Percentiles rank a stretch among this genome's conserved stretches.
phyloP scores from a whole-genome alignment of 331 rosid genomes.

The Ulmus americana region DNA sequence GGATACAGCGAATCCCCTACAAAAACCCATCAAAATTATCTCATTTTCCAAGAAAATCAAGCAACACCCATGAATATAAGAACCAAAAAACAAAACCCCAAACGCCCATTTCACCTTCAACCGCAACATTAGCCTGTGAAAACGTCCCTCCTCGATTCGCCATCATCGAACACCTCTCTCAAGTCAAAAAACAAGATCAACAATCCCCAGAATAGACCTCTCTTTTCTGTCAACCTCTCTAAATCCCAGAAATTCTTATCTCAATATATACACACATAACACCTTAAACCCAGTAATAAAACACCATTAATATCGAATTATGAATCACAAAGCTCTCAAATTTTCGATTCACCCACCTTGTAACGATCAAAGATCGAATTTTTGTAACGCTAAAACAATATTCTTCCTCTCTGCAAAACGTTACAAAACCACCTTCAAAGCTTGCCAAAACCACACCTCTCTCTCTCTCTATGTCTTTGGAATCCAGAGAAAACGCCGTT shows the following conservation, averaged over 20 bases:
- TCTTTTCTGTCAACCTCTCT: slow-evolving; percentile 2
- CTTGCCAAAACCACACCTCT: slow-evolving; percentile 22
- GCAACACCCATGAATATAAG: background rate
- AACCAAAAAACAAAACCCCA: background rate
- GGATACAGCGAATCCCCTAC: slow-evolving; percentile 48
- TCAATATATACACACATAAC: background rate
- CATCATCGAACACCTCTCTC: slow-evolving; percentile 39
- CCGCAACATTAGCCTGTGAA: slow-evolving; percentile 38
- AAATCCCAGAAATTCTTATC: background rate
- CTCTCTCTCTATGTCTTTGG: slow-evolving; percentile 12
- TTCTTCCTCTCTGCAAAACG: slow-evolving; percentile 17
- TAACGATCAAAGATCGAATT: slow-evolving; percentile 24
- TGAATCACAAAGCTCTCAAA: slow-evolving; percentile 13
- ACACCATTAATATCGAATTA: slow-evolving; percentile 10
- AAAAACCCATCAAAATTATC: slow-evolving; percentile 7
- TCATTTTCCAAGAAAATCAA: slow-evolving; percentile 4
- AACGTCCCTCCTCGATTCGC: slow-evolving; percentile 49
- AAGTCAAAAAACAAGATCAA: slow-evolving; percentile 18
- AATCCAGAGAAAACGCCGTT: slow-evolving; percentile 47
- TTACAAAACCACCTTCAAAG: slow-evolving; percentile 26
- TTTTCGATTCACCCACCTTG: slow-evolving; percentile 20
- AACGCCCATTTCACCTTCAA: slow-evolving; percentile 41
- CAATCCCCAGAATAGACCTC: slow-evolving; percentile 1
- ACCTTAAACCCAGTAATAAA: slow-evolving; percentile 1
- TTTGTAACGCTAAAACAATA: slow-evolving; percentile 20